phyloP scores from a whole-genome alignment of 2,329 filamentous ascomycete species.

The Sporothrix sp. region DNA sequence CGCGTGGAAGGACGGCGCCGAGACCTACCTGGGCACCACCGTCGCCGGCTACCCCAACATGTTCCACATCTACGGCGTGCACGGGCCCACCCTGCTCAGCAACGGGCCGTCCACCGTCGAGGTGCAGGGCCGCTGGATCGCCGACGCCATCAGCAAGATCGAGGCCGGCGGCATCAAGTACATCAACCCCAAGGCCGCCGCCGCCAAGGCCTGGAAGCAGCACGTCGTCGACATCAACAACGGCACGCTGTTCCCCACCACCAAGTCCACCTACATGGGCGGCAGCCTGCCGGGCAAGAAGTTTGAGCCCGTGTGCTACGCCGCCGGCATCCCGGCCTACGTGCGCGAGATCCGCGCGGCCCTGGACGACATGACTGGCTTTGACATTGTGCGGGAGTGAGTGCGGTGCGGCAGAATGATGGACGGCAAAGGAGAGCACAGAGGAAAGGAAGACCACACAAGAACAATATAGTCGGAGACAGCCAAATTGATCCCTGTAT shows the following conservation, averaged over 20 bases:
- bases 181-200: constrained; percentile 63
- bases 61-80: constrained; percentile 45
- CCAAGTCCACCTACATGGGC: constrained; percentile 46
- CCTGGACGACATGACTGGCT: constrained; percentile 28
- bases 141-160: constrained; percentile 40
- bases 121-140: constrained; percentile 48
- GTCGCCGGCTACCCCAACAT: constrained; percentile 39
- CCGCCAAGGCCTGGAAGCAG: constrained; percentile 81
- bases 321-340: constrained; percentile 32
- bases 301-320: constrained; percentile 41
- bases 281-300: constrained; percentile 44
- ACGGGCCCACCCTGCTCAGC: constrained; percentile 45
- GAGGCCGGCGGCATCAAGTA: constrained; percentile 35
- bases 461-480: too few species aligned
- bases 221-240: constrained; percentile 74
- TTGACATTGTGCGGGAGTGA: constrained; percentile 17
- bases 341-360: constrained; percentile 24
- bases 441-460: too few species aligned
- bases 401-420: too few species aligned
- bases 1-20: constrained; percentile 33
- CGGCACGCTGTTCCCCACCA: constrained; percentile 37
- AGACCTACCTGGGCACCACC: constrained; percentile 36
- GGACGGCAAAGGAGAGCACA: too few species aligned
- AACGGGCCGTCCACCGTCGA: constrained; percentile 48
- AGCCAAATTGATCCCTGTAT: too few species aligned